phyloP scores from a whole-genome alignment of 2,329 filamentous ascomycete species.

The Aspergillus proliferans region DNA sequence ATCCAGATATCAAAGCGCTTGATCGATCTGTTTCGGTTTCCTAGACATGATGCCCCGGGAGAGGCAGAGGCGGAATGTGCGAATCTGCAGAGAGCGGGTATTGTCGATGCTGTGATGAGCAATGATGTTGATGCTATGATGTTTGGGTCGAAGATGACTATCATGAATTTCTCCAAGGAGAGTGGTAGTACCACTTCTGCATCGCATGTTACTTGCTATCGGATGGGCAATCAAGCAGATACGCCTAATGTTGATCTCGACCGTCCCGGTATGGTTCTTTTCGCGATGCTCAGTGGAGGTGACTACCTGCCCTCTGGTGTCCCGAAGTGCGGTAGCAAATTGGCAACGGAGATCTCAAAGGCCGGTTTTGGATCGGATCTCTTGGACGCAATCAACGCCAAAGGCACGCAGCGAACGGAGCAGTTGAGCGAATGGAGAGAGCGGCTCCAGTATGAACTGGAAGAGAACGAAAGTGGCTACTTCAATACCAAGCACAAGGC shows the following conservation, averaged over 20 bases:
- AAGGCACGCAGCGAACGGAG: slow-evolving; percentile 20
- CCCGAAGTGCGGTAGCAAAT: slow-evolving; percentile 76
- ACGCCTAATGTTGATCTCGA: slow-evolving; percentile 50
- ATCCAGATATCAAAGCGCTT: slow-evolving; percentile 74
- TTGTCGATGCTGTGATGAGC: slow-evolving; percentile 89
- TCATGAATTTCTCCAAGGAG: slow-evolving; percentile 80
- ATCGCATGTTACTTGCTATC: slow-evolving; percentile 81
- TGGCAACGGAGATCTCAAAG: slow-evolving; percentile 81
- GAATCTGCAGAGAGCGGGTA: slow-evolving; percentile 68
- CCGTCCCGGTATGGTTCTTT: slow-evolving; percentile 82
- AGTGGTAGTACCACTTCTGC: slow-evolving; percentile 53
- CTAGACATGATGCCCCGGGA: slow-evolving; percentile 78
- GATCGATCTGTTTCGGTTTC: slow-evolving; percentile 77
- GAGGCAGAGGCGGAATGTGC: slow-evolving; percentile 97
- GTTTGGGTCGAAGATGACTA: slow-evolving; percentile 78
- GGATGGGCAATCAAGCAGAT: slow-evolving; percentile 34
- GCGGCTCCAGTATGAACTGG: slow-evolving; percentile 65
- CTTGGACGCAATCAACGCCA: slow-evolving; percentile 53
- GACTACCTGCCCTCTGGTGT: slow-evolving; percentile 90
- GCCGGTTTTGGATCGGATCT: slow-evolving; percentile 78
- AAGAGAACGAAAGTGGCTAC: slow-evolving; percentile 73
- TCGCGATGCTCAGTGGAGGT: slow-evolving; percentile 90
- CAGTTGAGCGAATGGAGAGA: slow-evolving; percentile 63
- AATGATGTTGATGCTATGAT: slow-evolving; percentile 97
- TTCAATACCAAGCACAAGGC: slow-evolving; percentile 72